Percentiles rank a stretch among this genome's conserved stretches.
Conservation (phyloP, 768 basidiomycete genomes). For the Myochromella boudieri region DNA sequence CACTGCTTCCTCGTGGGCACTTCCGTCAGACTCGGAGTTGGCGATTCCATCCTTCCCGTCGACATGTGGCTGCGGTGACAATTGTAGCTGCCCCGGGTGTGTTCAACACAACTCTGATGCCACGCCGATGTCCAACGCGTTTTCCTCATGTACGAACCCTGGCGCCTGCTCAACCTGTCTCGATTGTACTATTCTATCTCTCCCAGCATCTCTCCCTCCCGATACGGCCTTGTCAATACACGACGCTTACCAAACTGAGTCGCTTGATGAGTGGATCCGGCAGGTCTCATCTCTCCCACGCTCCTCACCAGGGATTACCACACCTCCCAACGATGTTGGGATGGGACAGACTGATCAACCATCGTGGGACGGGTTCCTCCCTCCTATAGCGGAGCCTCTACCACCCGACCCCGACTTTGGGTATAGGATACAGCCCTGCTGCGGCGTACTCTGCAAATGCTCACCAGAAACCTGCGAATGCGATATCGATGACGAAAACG, state of each 20-base stretch:
- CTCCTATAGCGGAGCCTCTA: slow-evolving; percentile 9
- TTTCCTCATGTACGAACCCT: slow-evolving; percentile 37
- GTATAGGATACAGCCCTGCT: slow-evolving; percentile 19
- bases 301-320: neutral
- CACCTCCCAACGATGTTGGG: neutral
- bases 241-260: slow-evolving; percentile 40
- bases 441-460: slow-evolving; percentile 23
- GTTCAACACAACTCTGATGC: slow-evolving; percentile 46
- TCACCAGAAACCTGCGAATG: slow-evolving; percentile 19
- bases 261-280: slow-evolving; percentile 42
- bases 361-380: slow-evolving; percentile 15
- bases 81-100: slow-evolving; percentile 67
- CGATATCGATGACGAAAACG: slow-evolving; percentile 13
- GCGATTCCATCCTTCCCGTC: slow-evolving; percentile 37
- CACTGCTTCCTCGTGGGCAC: slow-evolving; percentile 26
- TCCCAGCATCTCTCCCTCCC: slow-evolving; percentile 41
- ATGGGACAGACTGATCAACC: neutral
- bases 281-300: slow-evolving; percentile 12
- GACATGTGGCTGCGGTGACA: slow-evolving; percentile 61
- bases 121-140: slow-evolving; percentile 32
- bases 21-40: slow-evolving; percentile 18
- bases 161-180: slow-evolving; percentile 47
- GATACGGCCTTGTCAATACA: slow-evolving; percentile 40
- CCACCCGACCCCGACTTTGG: neutral
- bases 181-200: slow-evolving; percentile 60